Conservation (phyloP, 2,329 filamentous ascomycete species). For the Hawksworthiomyces lignivorus region DNA sequence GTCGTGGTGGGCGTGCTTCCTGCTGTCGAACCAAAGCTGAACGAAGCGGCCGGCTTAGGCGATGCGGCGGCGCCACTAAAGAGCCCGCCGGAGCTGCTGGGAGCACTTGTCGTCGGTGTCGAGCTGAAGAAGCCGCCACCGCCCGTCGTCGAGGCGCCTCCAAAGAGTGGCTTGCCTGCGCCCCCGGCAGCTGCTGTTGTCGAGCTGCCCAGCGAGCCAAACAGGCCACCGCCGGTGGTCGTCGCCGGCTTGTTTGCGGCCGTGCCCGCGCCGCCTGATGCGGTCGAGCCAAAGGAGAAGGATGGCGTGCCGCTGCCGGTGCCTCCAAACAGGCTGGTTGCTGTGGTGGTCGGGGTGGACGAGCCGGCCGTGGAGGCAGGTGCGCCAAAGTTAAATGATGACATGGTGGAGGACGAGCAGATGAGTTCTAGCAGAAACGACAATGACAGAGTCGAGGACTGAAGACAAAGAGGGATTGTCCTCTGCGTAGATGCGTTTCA, state of each 20-base stretch:
- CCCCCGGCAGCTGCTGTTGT: not conserved
- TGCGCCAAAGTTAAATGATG: constrained; percentile 23
- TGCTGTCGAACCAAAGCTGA: no score
- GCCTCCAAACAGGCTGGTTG: constrained; percentile 24
- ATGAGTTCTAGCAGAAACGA: no score
- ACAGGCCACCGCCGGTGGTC: constrained; percentile 5
- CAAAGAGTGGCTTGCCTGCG: constrained; percentile 8
- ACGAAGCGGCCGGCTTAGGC: constrained; percentile 13
- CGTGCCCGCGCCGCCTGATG: constrained; percentile 20
- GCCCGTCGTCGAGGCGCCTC: constrained; percentile 2
- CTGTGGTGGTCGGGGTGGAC: constrained; percentile 27
- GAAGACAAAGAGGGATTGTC: no score
- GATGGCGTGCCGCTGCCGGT: not conserved
- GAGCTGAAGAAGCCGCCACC: constrained; percentile 9
- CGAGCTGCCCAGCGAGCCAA: not conserved
- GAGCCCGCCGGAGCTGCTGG: constrained; percentile 17
- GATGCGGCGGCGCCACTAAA: constrained; percentile 25
- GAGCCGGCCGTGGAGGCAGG: constrained; percentile 28
- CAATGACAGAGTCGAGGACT: no score
- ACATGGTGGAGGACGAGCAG: constrained; percentile 15
- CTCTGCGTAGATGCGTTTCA: no score
- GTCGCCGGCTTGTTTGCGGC: constrained; percentile 13
- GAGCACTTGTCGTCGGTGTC: not conserved
- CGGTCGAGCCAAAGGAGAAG: constrained; percentile 27
- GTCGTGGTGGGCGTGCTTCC: not conserved